Base-by-base conservation (phyloP, 805 yeast genomes). In the Kuraishia hungarica region DNA sequence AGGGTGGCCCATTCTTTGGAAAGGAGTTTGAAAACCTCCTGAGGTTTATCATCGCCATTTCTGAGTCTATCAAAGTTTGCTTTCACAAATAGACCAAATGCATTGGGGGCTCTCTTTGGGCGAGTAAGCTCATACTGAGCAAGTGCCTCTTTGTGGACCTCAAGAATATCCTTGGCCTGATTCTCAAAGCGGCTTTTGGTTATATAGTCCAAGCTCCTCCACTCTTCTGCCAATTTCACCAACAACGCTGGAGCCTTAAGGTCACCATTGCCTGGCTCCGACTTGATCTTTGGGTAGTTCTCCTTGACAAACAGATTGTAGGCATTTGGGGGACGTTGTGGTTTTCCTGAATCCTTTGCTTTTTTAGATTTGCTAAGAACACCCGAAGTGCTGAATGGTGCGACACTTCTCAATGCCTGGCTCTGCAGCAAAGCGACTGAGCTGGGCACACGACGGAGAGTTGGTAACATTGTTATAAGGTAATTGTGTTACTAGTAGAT, bases 221-320 rank as follows among this genome's bases (percentile, higher is more conserved):
- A 51, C 24, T 29, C 22, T 8, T 17, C 24, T 6, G 29, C 43
- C 23, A 29, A 24, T 26, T 39, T n/a, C 20, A 21, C 23, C 24
- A 24, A 13, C 13, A 39, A 13, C 15, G 17, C 53, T 7, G 53
- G 28, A 15, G 35, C 29, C 51, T 49, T 51, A 24, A 35, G 19
- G n/a, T 39, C 29, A 24, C 39, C 48, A 11, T 22, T 43, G 24
- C 29, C 35, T 39, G 24, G 21, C 24, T 13, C 35, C 19, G 48
- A 21, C 48, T 29, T 29, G 3, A 35, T 17, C 24, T 39, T 39
- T 7, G 39, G 48, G 17, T 29, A 39, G 21, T 21, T 35, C 29
- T 28, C 49, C 53, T 39, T 51, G 17, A 51, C 53, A 23, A 29
- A 51, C 21, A 51, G 49, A 22, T 39, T 39, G 26, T 29, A 35